phyloP scores from a whole-genome alignment of 441 rosid genomes.

The Pelargonium hybrid region DNA sequence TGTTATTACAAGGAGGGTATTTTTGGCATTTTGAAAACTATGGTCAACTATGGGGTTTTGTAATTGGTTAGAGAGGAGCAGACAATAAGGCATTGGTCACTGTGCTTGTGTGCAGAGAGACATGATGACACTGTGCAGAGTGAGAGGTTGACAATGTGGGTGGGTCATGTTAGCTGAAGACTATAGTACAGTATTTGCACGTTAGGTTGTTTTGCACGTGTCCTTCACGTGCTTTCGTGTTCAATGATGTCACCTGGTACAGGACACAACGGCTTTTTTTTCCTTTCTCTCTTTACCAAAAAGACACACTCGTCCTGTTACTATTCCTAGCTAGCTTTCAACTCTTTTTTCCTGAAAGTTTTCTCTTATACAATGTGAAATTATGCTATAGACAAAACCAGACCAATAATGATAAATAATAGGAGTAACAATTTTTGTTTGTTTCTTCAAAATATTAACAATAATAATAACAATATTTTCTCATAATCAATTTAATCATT shows the following conservation, averaged over 20 bases:
- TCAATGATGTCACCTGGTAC: conserved; percentile 2
- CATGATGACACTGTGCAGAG: neutral
- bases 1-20: neutral
- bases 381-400: too few species aligned
- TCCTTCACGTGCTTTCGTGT: neutral
- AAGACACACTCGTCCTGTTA: too few species aligned
- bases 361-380: too few species aligned
- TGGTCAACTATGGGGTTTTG: neutral
- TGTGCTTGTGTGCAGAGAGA: neutral
- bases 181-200: neutral
- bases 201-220: neutral
- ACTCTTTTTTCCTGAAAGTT: too few species aligned
- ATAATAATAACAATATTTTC: too few species aligned
- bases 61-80: neutral
- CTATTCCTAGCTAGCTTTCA: too few species aligned
- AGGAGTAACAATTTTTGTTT: too few species aligned
- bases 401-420: too few species aligned
- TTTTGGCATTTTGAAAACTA: neutral
- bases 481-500: too few species aligned
- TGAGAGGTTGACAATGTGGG: neutral
- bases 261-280: neutral
- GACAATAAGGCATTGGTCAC: neutral
- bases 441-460: too few species aligned
- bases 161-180: neutral
- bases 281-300: neutral